Conservation (phyloP, 495 filamentous ascomycete species). For the Annulohypoxylon stygium region DNA sequence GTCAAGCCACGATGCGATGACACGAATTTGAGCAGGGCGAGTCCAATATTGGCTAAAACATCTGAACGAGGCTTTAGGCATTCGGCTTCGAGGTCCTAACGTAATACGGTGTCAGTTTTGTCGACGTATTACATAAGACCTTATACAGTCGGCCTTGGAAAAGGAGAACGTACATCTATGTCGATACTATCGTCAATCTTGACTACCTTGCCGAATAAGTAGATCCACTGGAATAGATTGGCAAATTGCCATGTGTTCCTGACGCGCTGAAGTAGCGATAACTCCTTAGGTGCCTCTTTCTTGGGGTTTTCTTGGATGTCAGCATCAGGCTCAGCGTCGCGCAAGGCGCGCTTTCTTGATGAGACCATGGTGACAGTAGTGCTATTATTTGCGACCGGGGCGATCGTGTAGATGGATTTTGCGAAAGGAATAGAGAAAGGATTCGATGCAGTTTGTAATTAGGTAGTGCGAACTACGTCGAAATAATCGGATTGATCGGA, state of each 20-base stretch:
- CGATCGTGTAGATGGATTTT: conserved; percentile 9
- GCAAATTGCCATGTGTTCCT: conserved; percentile 96
- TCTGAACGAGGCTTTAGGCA: conserved; percentile 83
- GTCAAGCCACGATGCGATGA: conserved; percentile 93
- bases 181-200: conserved; percentile 89
- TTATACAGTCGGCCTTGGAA: conserved; percentile 10
- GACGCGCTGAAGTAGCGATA: conserved; percentile 72
- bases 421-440: conserved; percentile 8
- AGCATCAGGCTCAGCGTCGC: conserved; percentile 71
- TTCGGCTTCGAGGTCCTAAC: conserved; percentile 88
- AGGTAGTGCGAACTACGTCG: neutral
- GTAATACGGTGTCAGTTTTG: conserved; percentile 41
- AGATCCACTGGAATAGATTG: conserved; percentile 92
- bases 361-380: conserved; percentile 61
- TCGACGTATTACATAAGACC: neutral
- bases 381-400: conserved; percentile 1
- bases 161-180: conserved; percentile 75
- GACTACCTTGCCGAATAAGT: conserved; percentile 86
- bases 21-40: conserved; percentile 90
- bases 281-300: conserved; percentile 65
- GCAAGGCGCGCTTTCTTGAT: conserved; percentile 76
- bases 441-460: neutral
- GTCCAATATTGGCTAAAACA: conserved; percentile 82
- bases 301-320: conserved; percentile 57
- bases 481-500: neutral